These are phyloP conservation scores for Phaeosphaeria sp. DNA, from an alignment of 2,329 filamentous ascomycete genomes.

Conservation along the genomic window DNA sequence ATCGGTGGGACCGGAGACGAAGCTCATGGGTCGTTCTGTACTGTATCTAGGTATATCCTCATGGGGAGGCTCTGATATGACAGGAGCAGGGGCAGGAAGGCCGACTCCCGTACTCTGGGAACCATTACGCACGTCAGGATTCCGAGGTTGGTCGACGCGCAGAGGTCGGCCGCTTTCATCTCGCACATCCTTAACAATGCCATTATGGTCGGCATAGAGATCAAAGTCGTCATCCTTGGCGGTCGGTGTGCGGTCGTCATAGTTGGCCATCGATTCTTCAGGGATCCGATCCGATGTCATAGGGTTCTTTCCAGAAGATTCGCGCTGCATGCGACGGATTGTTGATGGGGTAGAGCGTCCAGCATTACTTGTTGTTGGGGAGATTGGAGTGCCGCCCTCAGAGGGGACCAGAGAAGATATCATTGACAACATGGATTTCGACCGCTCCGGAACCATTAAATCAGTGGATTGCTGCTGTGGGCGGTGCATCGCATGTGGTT, in stretches of 20 bases:
- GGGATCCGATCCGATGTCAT: conserved; percentile 30
- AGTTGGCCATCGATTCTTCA: conserved; percentile 26
- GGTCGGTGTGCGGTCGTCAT: conserved; percentile 21
- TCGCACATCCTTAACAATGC: conserved; percentile 43
- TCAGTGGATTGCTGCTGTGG: conserved; percentile 21
- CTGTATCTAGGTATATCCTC: conserved; percentile 34
- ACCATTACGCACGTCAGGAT: conserved; percentile 8
- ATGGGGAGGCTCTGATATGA: conserved; percentile 19
- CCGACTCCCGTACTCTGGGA: conserved; percentile 5
- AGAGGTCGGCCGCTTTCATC: conserved; percentile 40
- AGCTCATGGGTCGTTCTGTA: conserved; percentile 47
- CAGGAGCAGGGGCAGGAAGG: conserved; percentile 5
- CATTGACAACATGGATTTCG: conserved; percentile 44
- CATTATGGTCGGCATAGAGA: conserved; percentile 47
- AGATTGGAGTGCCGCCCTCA: conserved; percentile 34
- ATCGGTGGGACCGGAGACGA: conserved; percentile 43
- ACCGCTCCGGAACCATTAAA: conserved; percentile 32
- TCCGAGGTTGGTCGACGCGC: conserved; percentile 23
- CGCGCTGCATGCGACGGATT: conserved; percentile 32
- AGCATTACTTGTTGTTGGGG: conserved; percentile 35
- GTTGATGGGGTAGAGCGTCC: conserved; percentile 41
- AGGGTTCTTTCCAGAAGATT: conserved; percentile 25
- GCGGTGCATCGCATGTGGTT: conserved; percentile 16
- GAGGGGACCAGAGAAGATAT: conserved; percentile 48
- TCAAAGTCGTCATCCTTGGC: conserved; percentile 39